A percentile compares a stretch with the other conserved stretches of the same genome.
phyloP scores from a whole-genome alignment of 2,329 filamentous ascomycete species.

The Pyricularia grisea region DNA sequence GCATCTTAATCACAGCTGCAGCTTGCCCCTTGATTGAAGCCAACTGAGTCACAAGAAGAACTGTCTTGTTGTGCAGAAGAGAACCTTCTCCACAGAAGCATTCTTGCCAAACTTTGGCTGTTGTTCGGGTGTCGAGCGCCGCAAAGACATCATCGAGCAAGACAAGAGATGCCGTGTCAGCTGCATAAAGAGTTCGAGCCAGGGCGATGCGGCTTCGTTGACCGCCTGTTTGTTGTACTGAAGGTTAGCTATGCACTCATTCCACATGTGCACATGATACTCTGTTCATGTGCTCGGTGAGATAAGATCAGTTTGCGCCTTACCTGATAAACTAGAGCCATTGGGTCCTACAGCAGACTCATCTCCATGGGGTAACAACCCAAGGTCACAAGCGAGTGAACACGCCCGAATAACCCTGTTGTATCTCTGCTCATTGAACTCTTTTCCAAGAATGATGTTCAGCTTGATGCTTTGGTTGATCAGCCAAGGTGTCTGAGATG shows the following conservation, averaged over 20 bases:
- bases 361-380: slow-evolving; percentile 12
- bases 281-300: background rate
- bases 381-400: slow-evolving; percentile 17
- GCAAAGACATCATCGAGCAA: slow-evolving; percentile 52
- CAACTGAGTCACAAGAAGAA: slow-evolving; percentile 47
- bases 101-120: slow-evolving; percentile 43
- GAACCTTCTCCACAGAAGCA: slow-evolving; percentile 42
- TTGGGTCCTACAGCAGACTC: slow-evolving; percentile 14
- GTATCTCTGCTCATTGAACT: slow-evolving; percentile 19
- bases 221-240: slow-evolving; percentile 7
- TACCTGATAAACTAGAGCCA: slow-evolving; percentile 13
- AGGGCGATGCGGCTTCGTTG: slow-evolving; percentile 26
- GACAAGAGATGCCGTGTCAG: slow-evolving; percentile 35
- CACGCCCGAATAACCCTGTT: slow-evolving; percentile 15
- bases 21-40: slow-evolving; percentile 43
- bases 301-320: background rate
- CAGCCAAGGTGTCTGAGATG: slow-evolving; percentile 27
- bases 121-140: slow-evolving; percentile 49
- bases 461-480: slow-evolving; percentile 21
- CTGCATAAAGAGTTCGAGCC: slow-evolving; percentile 46
- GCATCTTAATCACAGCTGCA: slow-evolving; percentile 35
- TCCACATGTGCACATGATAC: background rate
- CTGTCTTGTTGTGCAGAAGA: slow-evolving; percentile 41
- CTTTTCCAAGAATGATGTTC: slow-evolving; percentile 15
- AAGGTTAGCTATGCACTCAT: background rate